Base-by-base conservation (phyloP, 306 rosid species). In the Vicia faba region DNA sequence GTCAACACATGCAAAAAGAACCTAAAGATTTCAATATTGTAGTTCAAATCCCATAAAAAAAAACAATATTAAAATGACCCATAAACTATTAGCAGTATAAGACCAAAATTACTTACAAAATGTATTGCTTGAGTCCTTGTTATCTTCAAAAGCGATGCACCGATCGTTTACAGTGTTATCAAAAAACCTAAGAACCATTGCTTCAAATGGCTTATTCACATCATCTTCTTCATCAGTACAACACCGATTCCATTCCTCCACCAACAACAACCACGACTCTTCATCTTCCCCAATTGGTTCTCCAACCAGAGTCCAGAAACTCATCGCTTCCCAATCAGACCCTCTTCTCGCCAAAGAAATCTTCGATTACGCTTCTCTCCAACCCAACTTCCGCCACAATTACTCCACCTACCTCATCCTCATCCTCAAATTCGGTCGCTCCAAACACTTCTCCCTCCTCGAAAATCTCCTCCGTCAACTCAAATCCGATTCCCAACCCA, bases 311-410 rank as follows among this genome's bases (percentile, higher is more conserved):
- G 87, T 92, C 73, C 96, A 89, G 29, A 89, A 86, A 51, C 88
- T 92, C 57, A 84, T 89, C 58, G 92, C 89, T 14, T 74, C 92
- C 29, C 96, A 92, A 71, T 57, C 86, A 0, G 91, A 92, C 76
- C 96, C 95, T 70, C 88, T 87, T 55, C 86, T 92, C 31, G 95
- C 96, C 57, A 87, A 89, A 71, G 89, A 87, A 65, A 89, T 89
- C 65, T 86, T 86, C 66, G 93, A 87, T 38, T 79, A 66, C 16
- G 83, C 96, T 41, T 78, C 88, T 60, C 77, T 71, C 54, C 87
- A 84, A 66, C 86, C 89, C 73, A 75, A 84, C 26, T 92, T 92
- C 61, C 78, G 84, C 13, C 96, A 88, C 75, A 79, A 87, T 8
- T 83, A 82, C 39, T 83, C 96, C 50, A 78, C 89, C 11, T 80